phyloP scores from a whole-genome alignment of 1,284 basidiomycete genomes.

The Malassezia dermatis region DNA sequence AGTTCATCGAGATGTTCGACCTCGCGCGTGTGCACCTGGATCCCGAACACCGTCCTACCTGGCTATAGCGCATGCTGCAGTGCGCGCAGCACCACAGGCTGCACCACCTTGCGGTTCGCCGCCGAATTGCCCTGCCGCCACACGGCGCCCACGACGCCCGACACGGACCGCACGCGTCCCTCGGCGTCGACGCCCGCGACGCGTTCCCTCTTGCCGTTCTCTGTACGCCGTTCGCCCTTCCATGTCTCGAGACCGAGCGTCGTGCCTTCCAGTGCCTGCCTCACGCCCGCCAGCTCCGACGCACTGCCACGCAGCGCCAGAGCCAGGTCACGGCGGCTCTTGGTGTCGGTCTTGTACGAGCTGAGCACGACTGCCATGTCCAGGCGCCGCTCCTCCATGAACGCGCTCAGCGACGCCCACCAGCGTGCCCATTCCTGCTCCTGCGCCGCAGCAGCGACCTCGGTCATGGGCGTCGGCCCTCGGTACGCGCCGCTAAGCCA shows the following conservation, averaged over 20 bases:
- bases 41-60: constrained; percentile 12
- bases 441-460: constrained; percentile 16
- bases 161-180: constrained; percentile 13
- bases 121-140: constrained; percentile 34
- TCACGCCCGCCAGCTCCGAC: not conserved
- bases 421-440: constrained; percentile 27
- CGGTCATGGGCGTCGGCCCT: not conserved
- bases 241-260: constrained; percentile 1
- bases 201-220: constrained; percentile 27
- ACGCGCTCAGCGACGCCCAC: constrained; percentile 27
- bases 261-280: not conserved
- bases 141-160: constrained; percentile 22
- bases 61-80: constrained; percentile 16
- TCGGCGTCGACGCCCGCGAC: constrained; percentile 22
- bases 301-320: constrained; percentile 6
- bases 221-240: not conserved
- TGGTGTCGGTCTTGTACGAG: constrained; percentile 20
- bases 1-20: constrained; percentile 42
- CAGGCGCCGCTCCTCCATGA: constrained; percentile 27
- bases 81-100: constrained; percentile 28
- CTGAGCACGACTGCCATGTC: constrained; percentile 32
- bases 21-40: constrained; percentile 14
- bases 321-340: constrained; percentile 33
- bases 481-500: constrained; percentile 28
- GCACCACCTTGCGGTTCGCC: constrained; percentile 40